These are phyloP conservation scores for Calycina herbarum DNA, from an alignment of 2,329 filamentous ascomycete species.

Conservation along the genomic window DNA sequence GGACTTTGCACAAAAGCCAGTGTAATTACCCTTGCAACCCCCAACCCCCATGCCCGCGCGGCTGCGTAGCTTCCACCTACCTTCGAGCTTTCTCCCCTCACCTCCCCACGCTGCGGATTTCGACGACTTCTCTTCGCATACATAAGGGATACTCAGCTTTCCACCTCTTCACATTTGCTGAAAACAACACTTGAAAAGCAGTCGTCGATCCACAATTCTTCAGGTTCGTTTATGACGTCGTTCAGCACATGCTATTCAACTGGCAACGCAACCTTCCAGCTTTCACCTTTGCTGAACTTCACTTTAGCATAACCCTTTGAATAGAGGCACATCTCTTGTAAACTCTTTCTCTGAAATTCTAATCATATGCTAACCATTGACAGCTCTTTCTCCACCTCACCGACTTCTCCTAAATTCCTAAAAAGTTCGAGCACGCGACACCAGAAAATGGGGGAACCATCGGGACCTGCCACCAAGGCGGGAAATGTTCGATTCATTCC, in stretches of 20 bases:
- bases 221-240: slow-evolving; percentile 2
- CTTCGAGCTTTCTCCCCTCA: neutral
- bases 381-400: neutral
- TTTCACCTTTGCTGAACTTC: neutral
- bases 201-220: neutral
- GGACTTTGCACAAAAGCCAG: neutral
- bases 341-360: neutral
- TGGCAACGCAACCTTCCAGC: neutral
- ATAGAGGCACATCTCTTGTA: neutral
- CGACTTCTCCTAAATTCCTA: neutral
- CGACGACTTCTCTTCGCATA: neutral
- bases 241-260: neutral
- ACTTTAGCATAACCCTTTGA: neutral
- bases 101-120: neutral
- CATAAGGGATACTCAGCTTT: neutral
- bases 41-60: neutral
- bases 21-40: neutral
- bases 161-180: neutral
- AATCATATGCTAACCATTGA: neutral
- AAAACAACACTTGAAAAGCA: neutral
- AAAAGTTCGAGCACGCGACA: neutral
- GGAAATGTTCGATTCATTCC: slow-evolving; percentile 63
- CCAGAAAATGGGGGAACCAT: neutral
- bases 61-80: neutral
- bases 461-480: slow-evolving; percentile 13